A percentile compares a stretch with the other conserved stretches of the same genome.
Conservation (phyloP, 179 eudicot species). For the Drosera spatulata region DNA sequence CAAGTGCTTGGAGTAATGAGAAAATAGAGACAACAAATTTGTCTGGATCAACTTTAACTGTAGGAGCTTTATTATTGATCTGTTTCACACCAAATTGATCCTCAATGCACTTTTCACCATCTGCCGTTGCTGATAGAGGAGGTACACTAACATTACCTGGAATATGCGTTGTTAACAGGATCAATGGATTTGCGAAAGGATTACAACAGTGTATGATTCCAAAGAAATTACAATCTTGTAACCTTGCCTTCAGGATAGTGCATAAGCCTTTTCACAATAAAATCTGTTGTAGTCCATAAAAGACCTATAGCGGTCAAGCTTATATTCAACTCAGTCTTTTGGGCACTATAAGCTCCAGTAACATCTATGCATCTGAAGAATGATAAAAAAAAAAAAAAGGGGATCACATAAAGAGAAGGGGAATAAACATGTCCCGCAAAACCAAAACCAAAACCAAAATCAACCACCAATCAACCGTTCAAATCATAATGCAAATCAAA, state of each 20-base stretch:
- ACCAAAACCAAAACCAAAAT: too few species aligned
- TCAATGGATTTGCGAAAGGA: neutral
- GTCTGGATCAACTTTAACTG: slow-evolving; percentile 50
- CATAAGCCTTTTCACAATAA: slow-evolving; percentile 68
- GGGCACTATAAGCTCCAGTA: slow-evolving; percentile 89
- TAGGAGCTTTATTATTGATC: slow-evolving; percentile 26
- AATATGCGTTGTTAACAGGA: slow-evolving; percentile 3
- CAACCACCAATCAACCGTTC: too few species aligned
- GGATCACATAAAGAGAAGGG: slow-evolving; percentile 1
- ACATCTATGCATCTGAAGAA: slow-evolving; percentile 81
- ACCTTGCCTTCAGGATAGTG: slow-evolving; percentile 25
- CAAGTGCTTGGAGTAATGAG: slow-evolving; percentile 81
- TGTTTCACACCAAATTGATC: slow-evolving; percentile 16
- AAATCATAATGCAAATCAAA: too few species aligned
- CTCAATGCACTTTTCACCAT: slow-evolving; percentile 28
- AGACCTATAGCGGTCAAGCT: slow-evolving; percentile 96
- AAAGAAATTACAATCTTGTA: slow-evolving; percentile 3
- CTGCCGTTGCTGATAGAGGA: slow-evolving; percentile 19
- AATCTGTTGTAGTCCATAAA: slow-evolving; percentile 95
- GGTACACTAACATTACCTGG: slow-evolving; percentile 17
- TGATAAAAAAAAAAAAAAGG: slow-evolving; percentile 1
- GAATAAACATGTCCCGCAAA: too few species aligned
- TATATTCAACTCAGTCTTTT: slow-evolving; percentile 89
- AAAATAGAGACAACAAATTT: slow-evolving; percentile 67
- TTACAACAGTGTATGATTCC: neutral